phyloP scores from a whole-genome alignment of 805 yeast species.

The Metschnikowia baotianmanensis region DNA sequence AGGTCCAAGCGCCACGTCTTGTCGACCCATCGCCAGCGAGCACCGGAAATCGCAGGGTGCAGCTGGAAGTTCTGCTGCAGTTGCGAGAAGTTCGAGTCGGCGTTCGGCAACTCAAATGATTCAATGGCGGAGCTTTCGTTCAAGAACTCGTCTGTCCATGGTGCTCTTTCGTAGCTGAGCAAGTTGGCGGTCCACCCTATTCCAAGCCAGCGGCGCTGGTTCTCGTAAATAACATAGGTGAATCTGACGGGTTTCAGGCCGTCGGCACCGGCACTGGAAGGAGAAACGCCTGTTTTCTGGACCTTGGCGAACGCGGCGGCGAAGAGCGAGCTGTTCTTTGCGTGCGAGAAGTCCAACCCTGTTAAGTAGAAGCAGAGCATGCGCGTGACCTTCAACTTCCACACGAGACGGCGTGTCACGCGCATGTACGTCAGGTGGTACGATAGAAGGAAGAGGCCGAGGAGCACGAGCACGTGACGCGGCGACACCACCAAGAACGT shows the following conservation, averaged over 20 bases:
- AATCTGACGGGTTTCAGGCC: conserved; percentile 59
- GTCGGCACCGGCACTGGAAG: conserved; percentile 13
- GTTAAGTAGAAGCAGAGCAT: conserved; percentile 76
- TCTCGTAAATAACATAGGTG: conserved; percentile 89
- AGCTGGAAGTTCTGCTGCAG: conserved; percentile 26
- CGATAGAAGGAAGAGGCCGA: conserved; percentile 64
- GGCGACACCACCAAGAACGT: conserved; percentile 72
- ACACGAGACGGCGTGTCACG: conserved; percentile 76
- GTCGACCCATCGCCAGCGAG: conserved; percentile 95
- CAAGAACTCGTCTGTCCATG: conserved; percentile 96
- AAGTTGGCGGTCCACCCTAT: conserved; percentile 96
- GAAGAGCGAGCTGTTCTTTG: conserved; percentile 45
- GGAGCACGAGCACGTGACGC: conserved; percentile 54
- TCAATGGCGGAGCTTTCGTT: conserved; percentile 82
- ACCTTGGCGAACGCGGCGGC: conserved; percentile 57
- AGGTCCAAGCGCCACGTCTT: conserved; percentile 87
- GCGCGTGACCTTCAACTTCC: conserved; percentile 78
- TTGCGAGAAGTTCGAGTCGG: conserved; percentile 38
- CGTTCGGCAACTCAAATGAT: conserved; percentile 75
- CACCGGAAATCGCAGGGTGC: conserved; percentile 49
- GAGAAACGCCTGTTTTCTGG: conserved; percentile 26
- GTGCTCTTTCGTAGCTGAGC: conserved; percentile 86
- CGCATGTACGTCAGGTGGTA: conserved; percentile 86
- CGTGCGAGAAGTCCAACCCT: conserved; percentile 70
- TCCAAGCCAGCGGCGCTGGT: conserved; percentile 96